Evolutionary conservation across 176 grass and related monocot genomes (phyloP).

Genomic region (Areca catechu): DNA sequence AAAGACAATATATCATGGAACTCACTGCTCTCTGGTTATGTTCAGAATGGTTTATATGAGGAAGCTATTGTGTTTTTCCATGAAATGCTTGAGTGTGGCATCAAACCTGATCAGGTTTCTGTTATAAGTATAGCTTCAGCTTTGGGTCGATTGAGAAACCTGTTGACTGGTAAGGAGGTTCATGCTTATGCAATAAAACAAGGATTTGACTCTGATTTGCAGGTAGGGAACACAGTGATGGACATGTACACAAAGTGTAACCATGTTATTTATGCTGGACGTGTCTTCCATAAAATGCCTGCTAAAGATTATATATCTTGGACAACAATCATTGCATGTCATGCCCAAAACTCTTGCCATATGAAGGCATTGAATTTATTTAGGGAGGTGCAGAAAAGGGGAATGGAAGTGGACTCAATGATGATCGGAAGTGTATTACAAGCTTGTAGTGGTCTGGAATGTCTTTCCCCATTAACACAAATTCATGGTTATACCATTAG

Average conservation of each 20-base stretch:
- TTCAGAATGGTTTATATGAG: constrained; percentile 58
- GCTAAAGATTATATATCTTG: constrained; percentile 71
- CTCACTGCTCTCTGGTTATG: constrained; percentile 69
- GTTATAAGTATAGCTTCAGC: constrained; percentile 64
- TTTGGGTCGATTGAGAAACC: constrained; percentile 43
- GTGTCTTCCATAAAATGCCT: constrained; percentile 47
- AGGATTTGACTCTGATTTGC: constrained; percentile 46
- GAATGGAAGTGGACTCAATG: constrained; percentile 61
- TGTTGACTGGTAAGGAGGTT: constrained; percentile 46
- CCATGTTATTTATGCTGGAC: constrained; percentile 24
- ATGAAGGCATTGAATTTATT: constrained; percentile 48
- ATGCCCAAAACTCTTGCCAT: constrained; percentile 46
- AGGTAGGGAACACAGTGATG: constrained; percentile 73
- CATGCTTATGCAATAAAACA: constrained; percentile 81
- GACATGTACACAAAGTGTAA: constrained; percentile 84
- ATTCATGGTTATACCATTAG: constrained; percentile 62
- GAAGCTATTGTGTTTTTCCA: constrained; percentile 41
- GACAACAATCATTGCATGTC: constrained; percentile 54
- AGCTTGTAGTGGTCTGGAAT: constrained; percentile 43
- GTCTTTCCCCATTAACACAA: constrained; percentile 39
- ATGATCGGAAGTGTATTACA: constrained; percentile 78
- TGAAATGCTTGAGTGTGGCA: constrained; percentile 40
- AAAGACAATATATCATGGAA: constrained; percentile 87
- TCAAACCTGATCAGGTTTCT: constrained; percentile 57
- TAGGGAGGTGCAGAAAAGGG: constrained; percentile 27